Evolutionary conservation across 2,329 filamentous ascomycete species (phyloP), one percentile per base, ranked within the genome.

Genomic region (Zymoseptoria ardabiliae): DNA sequence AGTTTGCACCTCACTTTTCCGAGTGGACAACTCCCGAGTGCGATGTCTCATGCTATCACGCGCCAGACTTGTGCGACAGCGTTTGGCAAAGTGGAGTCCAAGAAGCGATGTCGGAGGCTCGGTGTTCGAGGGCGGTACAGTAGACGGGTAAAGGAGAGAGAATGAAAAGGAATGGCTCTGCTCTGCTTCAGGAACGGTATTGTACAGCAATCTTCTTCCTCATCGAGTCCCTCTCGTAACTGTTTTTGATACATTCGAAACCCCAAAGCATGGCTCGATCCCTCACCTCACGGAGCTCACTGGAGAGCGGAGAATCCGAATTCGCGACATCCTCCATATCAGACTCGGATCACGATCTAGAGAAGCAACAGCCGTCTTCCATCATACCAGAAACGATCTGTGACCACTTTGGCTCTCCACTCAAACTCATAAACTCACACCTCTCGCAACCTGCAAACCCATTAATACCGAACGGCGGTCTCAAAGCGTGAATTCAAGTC

Each of bases 401-500:
- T 20, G 54, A 57, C n/a, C 45, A 58, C 25, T 58, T 63, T 48
- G 66, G 64, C 51, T 60, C 61, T n/a, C 63, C 65, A 22, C 59
- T 69, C 20, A 55, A 62, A 9, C 63, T 62, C n/a, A 63, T 60
- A 0, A 59, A 61, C 22, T 66, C 66, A 2, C 63, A 66, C 54
- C 61, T 65, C 1, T 68, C 63, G 11, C 58, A 61, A 17, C 62
- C 64, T n/a, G 57, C 62, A 1, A 54, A 41, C 19, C 58, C 64
- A 41, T 58, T 57, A 10, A 66, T 66, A 28, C 77, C 77, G 0
- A 69, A 79, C 63, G 77, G 77, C 9, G 77, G 77, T 0, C 58
- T 76, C 1, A 65, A 62, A 63, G 77, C 78, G 0, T 80, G 77
- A 77, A 64, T 79, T 20, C 77, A 79, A 60, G 77, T 79, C 5